phyloP scores from a whole-genome alignment of 257 asterid genomes.

The Knoxia roxburghii region DNA sequence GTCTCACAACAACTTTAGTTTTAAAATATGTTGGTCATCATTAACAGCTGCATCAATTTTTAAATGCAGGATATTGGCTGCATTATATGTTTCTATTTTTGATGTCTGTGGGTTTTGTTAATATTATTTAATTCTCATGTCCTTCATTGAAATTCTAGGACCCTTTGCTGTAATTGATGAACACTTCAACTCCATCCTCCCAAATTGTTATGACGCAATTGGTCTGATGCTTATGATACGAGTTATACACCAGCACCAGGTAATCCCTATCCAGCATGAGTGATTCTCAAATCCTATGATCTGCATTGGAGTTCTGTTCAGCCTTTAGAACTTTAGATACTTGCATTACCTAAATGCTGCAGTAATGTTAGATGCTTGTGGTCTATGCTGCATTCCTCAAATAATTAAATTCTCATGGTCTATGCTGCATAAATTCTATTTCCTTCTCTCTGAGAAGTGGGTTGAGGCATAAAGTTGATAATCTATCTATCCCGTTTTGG shows the following conservation, averaged over 20 bases:
- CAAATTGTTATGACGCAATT: conserved; percentile 90
- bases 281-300: not conserved
- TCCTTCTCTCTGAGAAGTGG: too few species aligned
- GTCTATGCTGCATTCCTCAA: not conserved
- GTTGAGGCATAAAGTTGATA: too few species aligned
- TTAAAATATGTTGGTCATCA: not conserved
- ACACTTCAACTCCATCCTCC: conserved; percentile 74
- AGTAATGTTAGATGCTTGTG: not conserved
- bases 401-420: not conserved
- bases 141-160: conserved; percentile 39
- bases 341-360: too few species aligned
- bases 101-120: not conserved
- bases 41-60: not conserved
- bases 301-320: not conserved
- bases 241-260: conserved; percentile 97
- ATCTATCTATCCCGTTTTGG: too few species aligned
- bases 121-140: conserved; percentile 11
- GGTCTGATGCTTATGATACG: conserved; percentile 99
- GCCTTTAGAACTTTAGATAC: not conserved
- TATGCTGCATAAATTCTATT: not conserved
- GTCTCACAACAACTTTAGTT: not conserved
- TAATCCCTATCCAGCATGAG: conserved; percentile 19
- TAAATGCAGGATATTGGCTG: not conserved
- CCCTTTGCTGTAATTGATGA: conserved; percentile 89
- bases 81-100: not conserved